Evolutionary conservation across 306 rosid species (phyloP), one percentile per base, ranked within the genome.

Genomic region (Ochetophila trinervis): DNA sequence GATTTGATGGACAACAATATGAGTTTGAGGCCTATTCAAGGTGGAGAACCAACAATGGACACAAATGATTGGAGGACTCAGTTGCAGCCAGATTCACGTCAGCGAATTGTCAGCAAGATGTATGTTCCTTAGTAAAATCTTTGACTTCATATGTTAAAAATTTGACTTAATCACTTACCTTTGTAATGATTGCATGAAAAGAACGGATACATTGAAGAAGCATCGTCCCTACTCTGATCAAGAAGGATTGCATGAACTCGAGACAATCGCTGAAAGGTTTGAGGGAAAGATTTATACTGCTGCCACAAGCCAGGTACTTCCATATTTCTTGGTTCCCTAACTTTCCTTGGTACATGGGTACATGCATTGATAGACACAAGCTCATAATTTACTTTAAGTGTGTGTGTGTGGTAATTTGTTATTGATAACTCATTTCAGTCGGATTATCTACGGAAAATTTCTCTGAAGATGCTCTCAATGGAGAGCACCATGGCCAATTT

Each of bases 131-230:
- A 13, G 8, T 2, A 50, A 50, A 1, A n/a, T n/a, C n/a, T 16
- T 6, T 8, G 5, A 50, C 21, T 16, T 50, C 9, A 12, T 14
- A 49, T 49, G 15, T 50, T 50, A 50, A 5, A 6, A 5, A 19
- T 50, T 50, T 17, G 21, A 19, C 8, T 50, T 50, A 50, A 12
- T 7, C 5, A 0, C 8, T 35, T 8, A 1, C 13, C 1, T 49
- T 49, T 5, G 19, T 15, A 23, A 35, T 45, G 32, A 15, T 66
- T 69, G 32, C 55, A 11, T 76, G 63, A 64, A 56, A 53, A 92
- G 98, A 83, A 85, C 78, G 91, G 88, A 89, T 9, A 82, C 87
- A 0, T 68, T 87, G 69, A 84, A 79, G 83, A 89, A 73, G 81
- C 88, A 85, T 72, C 72, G 85, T 66, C 95, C 93, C 6, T 64